phyloP scores from a whole-genome alignment of 495 filamentous ascomycete species.

The Talaromyces proteolyticus region DNA sequence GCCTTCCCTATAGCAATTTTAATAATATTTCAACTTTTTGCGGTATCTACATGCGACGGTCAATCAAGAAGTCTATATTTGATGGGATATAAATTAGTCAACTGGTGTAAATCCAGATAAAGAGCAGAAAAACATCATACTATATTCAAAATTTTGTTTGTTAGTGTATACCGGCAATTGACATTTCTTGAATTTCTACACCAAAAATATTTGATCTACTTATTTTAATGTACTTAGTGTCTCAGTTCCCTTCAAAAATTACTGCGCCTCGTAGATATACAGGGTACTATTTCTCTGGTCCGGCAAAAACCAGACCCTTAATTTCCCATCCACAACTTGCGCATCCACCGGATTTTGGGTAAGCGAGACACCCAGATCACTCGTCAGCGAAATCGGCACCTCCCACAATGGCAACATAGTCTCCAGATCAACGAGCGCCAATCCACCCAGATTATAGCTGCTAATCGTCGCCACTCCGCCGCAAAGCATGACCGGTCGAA shows the following conservation, averaged over 20 bases:
- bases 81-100: too few relatives aligned
- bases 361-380: conserved; percentile 18
- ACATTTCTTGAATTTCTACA: too few relatives aligned
- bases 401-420: conserved; percentile 26
- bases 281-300: conserved; percentile 28
- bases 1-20: too few relatives aligned
- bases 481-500: conserved; percentile 27
- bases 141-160: too few relatives aligned
- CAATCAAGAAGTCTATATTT: too few relatives aligned
- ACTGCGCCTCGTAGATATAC: conserved; percentile 26
- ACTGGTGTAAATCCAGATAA: too few relatives aligned
- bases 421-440: conserved; percentile 27
- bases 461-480: conserved; percentile 22
- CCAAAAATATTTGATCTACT: neutral
- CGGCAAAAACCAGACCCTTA: conserved; percentile 27
- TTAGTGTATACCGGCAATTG: too few relatives aligned
- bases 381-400: conserved; percentile 26
- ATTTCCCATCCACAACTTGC: conserved; percentile 23
- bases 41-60: too few relatives aligned
- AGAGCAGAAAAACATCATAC: too few relatives aligned
- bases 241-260: too few relatives aligned
- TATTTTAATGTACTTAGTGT: neutral
- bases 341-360: conserved; percentile 32
- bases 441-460: conserved; percentile 20
- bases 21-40: too few relatives aligned